Evolutionary conservation across 345 rosid genomes (phyloP).

Genomic region (Microthlaspi erraticum): DNA sequence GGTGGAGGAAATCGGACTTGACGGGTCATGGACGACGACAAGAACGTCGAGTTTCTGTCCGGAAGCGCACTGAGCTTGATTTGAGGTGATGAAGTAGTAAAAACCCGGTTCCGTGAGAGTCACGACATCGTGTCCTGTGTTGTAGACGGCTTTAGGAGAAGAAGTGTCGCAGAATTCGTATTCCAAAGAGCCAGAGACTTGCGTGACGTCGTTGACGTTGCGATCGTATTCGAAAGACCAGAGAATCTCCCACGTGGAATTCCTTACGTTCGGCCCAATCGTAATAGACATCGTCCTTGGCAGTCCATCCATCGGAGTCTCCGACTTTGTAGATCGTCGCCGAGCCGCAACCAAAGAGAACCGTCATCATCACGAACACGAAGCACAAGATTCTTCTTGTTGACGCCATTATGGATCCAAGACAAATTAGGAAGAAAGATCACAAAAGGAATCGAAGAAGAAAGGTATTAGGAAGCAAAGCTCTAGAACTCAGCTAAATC

Average conservation of each 20-base stretch:
- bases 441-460: not conserved
- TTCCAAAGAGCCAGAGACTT: not conserved
- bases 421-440: not conserved
- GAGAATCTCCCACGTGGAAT: not conserved
- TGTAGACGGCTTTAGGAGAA: not conserved
- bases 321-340: not conserved
- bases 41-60: slow-evolving; percentile 8
- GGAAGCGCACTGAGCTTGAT: not conserved
- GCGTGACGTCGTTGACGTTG: not conserved
- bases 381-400: not conserved
- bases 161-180: not conserved
- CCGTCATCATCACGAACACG: not conserved
- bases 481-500: not conserved
- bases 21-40: not conserved
- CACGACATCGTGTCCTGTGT: no score
- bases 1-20: not conserved
- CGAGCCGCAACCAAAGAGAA: not conserved
- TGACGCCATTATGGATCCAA: not conserved
- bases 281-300: not conserved
- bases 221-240: not conserved
- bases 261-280: not conserved
- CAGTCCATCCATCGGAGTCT: not conserved
- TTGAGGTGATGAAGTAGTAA: not conserved
- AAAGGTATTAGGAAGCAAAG: no score
- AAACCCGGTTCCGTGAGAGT: not conserved